phyloP scores from a whole-genome alignment of 1,284 basidiomycete genomes.

The Pulchroboletus neoregius region DNA sequence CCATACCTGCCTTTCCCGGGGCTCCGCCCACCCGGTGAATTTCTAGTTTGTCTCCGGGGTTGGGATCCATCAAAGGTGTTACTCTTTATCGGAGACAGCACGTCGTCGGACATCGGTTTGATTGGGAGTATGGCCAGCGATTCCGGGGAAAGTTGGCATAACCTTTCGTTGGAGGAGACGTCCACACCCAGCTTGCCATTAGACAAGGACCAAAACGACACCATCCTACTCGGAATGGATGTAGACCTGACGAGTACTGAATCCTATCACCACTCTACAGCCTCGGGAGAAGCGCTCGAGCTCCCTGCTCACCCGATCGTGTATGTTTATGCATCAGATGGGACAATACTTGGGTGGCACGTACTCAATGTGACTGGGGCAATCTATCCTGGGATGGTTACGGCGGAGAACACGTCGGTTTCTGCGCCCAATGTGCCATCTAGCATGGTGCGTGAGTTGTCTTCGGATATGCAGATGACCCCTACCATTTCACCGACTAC shows the following conservation, averaged over 20 bases:
- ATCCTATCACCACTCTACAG: constrained; percentile 37
- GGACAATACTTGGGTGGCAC: constrained; percentile 74
- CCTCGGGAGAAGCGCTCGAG: constrained; percentile 45
- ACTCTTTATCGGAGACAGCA: constrained; percentile 67
- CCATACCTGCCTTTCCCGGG: constrained; percentile 55
- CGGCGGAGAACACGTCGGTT: constrained; percentile 8
- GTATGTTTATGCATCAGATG: constrained; percentile 77
- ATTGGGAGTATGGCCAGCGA: constrained; percentile 49
- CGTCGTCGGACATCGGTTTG: constrained; percentile 74
- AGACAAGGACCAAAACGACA: constrained; percentile 69
- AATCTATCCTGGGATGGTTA: constrained; percentile 56
- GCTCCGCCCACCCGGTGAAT: constrained; percentile 51
- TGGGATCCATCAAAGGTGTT: constrained; percentile 66
- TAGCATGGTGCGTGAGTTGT: constrained; percentile 27
- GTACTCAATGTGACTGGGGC: constrained; percentile 53
- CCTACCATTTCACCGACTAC: constrained; percentile 21
- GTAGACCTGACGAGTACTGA: constrained; percentile 62
- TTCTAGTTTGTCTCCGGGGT: constrained; percentile 52
- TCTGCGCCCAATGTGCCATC: constrained; percentile 3
- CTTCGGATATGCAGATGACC: constrained; percentile 32
- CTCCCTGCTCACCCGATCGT: constrained; percentile 64
- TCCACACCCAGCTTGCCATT: constrained; percentile 66
- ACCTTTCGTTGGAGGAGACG: constrained; percentile 72
- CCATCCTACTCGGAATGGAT: constrained; percentile 64
- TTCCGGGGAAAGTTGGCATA: constrained; percentile 55